Percentiles rank a stretch among this genome's conserved stretches.
These are phyloP conservation scores for Pestalotiopsis sp. DNA, from an alignment of 2,329 filamentous ascomycete species.

Conservation along the genomic window DNA sequence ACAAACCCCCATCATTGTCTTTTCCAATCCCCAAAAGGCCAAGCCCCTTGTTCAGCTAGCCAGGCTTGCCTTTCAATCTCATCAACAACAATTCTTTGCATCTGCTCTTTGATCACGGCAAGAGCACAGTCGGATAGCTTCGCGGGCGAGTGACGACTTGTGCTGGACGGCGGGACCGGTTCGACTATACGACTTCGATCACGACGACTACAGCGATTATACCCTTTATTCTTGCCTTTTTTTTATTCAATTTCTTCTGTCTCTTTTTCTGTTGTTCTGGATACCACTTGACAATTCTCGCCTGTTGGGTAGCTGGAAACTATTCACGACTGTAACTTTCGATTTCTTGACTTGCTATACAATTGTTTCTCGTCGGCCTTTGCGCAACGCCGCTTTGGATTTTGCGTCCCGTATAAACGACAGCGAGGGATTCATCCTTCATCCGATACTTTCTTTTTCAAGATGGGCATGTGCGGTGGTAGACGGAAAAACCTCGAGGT, in stretches of 20 bases:
- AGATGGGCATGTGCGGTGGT: conserved; percentile 66
- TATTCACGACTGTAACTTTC: neutral
- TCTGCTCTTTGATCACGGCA: conserved; percentile 21
- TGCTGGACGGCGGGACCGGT: conserved; percentile 43
- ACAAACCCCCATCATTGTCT: neutral
- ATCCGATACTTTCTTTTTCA: conserved; percentile 24
- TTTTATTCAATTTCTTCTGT: neutral
- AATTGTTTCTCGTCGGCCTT: neutral
- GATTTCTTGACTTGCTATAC: neutral
- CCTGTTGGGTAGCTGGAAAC: conserved; percentile 15
- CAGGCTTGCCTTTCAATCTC: conserved; percentile 7
- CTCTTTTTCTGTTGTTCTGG: neutral
- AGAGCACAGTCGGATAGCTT: conserved; percentile 44
- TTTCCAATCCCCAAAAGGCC: neutral
- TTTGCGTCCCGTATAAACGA: neutral
- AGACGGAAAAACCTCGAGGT: conserved; percentile 64
- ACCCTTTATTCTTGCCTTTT: neutral
- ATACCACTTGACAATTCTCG: conserved; percentile 6
- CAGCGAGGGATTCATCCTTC: neutral
- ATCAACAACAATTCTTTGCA: conserved; percentile 10
- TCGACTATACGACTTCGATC: conserved; percentile 21
- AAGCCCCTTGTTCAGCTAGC: neutral
- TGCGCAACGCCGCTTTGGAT: neutral
- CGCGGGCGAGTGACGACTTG: conserved; percentile 52
- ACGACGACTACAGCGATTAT: conserved; percentile 23